Percentiles rank a stretch among this genome's conserved stretches.
Conservation (phyloP, 495 filamentous ascomycete species). For the Penicillium lividum region DNA sequence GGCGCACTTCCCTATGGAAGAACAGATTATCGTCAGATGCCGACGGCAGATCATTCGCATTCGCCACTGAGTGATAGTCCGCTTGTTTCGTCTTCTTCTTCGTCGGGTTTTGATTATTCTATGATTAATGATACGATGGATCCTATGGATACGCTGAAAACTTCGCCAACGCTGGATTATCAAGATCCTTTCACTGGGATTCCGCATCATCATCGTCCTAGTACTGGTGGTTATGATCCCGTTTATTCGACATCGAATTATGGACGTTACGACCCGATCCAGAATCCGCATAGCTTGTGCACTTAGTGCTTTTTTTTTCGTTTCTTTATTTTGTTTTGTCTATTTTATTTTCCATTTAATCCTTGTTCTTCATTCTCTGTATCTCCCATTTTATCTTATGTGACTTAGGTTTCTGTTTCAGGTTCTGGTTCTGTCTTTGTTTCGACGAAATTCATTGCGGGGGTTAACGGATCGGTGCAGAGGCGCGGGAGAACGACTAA, state of each 20-base stretch:
- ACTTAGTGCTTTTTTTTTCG: conserved; percentile 24
- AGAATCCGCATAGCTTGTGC: conserved; percentile 39
- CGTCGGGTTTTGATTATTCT: conserved; percentile 41
- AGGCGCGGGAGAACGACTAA: conserved; percentile 22
- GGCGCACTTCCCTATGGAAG: conserved; percentile 37
- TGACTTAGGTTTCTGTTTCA: conserved; percentile 1
- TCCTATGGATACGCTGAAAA: conserved; percentile 44
- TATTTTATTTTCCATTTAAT: conserved; percentile 8
- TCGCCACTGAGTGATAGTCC: conserved; percentile 45
- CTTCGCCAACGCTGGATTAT: conserved; percentile 27
- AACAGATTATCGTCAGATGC: conserved; percentile 40
- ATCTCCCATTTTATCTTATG: conserved; percentile 10
- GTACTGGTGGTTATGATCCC: conserved; percentile 36
- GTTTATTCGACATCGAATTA: conserved; percentile 39
- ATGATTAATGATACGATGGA: conserved; percentile 45
- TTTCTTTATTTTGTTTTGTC: conserved; percentile 5
- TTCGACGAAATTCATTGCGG: conserved; percentile 6
- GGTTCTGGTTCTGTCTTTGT: conserved; percentile 8
- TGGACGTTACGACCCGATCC: conserved; percentile 34
- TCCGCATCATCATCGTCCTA: conserved; percentile 25
- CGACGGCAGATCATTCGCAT: conserved; percentile 39
- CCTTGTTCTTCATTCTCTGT: conserved; percentile 16
- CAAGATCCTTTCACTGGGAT: conserved; percentile 36
- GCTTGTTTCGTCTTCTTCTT: conserved; percentile 47
- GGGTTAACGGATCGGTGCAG: conserved; percentile 32